Conservation (phyloP, 306 rosid species). For the Argentina anserina region DNA sequence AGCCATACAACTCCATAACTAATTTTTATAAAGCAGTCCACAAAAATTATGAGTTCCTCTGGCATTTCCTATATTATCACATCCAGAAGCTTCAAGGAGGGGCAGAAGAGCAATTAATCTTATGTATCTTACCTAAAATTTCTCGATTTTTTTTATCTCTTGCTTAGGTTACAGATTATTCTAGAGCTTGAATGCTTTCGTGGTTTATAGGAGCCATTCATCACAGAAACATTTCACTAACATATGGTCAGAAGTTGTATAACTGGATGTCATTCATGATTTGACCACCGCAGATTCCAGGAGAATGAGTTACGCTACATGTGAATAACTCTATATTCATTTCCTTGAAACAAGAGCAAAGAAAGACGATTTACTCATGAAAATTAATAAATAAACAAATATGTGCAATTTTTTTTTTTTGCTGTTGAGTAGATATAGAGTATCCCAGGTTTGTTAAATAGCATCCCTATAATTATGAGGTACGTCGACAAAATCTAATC, state of each 20-base stretch:
- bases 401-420: too few relatives aligned
- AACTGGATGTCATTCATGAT: slow-evolving; percentile 6
- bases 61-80: background rate
- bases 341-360: background rate
- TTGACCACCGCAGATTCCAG: background rate
- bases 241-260: background rate
- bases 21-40: background rate
- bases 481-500: background rate
- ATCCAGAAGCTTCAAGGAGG: background rate
- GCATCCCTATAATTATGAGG: background rate
- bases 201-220: background rate
- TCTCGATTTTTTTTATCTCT: background rate
- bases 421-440: background rate
- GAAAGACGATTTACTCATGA: background rate
- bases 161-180: background rate
- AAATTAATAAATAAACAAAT: too few relatives aligned
- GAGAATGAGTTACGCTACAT: background rate
- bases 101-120: too few relatives aligned
- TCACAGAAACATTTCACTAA: background rate
- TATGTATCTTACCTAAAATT: background rate
- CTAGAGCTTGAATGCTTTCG: background rate
- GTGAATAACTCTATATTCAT: background rate
- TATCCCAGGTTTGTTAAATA: background rate
- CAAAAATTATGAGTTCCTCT: background rate
- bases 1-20: background rate